These are phyloP conservation scores for Geranomyces variabilis DNA, from an alignment of 192 early-diverging fungal species.

Conservation along the genomic window DNA sequence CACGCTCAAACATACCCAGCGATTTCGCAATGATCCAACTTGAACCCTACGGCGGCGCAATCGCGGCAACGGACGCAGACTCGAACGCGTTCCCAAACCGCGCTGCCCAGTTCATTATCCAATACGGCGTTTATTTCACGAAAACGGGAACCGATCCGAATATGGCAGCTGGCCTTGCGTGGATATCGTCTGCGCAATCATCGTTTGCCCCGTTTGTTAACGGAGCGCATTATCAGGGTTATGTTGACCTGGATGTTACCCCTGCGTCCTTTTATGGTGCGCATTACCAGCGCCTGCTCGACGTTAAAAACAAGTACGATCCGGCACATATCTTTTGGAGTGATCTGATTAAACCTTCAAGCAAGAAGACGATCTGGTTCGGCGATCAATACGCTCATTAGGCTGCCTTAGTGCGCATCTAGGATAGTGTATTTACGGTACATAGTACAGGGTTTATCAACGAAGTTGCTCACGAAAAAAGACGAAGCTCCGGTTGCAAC, in stretches of 20 bases:
- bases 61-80: background rate
- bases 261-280: slow-evolving; percentile 18
- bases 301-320: slow-evolving; percentile 31
- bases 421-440: no score
- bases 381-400: slow-evolving; percentile 19
- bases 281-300: slow-evolving; percentile 15
- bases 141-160: background rate
- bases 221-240: slow-evolving; percentile 34
- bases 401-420: no score
- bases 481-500: no score
- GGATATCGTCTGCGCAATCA: background rate
- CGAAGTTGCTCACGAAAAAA: no score
- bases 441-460: no score
- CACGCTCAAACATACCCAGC: background rate
- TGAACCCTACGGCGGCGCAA: slow-evolving; percentile 15
- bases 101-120: slow-evolving; percentile 5
- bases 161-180: background rate
- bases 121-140: slow-evolving; percentile 24
- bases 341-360: background rate
- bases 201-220: slow-evolving; percentile 20
- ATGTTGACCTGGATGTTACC: slow-evolving; percentile 29
- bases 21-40: slow-evolving; percentile 14
- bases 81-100: slow-evolving; percentile 5
- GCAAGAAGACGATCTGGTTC: slow-evolving; percentile 21
- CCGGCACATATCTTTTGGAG: slow-evolving; percentile 17